Conservation (phyloP, 2,329 filamentous ascomycete genomes). For the Pezicula neosporulosa region DNA sequence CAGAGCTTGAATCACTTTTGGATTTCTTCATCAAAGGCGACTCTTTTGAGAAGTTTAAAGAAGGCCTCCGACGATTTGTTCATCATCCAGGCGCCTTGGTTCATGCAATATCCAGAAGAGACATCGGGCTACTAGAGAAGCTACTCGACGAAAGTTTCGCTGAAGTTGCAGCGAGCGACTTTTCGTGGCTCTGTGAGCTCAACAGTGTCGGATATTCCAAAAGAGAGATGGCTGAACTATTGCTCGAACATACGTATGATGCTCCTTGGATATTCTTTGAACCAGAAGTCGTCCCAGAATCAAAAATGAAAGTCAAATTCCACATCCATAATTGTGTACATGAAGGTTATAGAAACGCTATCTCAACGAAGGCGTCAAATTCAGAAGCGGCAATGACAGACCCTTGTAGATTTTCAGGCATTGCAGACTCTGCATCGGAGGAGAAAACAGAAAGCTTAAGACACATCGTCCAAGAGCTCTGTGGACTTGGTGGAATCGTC, state of each 20-base stretch:
- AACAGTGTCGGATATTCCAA: conserved; percentile 1
- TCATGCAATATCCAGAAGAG: neutral
- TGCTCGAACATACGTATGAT: conserved; percentile 3
- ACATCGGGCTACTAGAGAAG: neutral
- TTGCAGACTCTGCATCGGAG: neutral
- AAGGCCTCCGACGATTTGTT: neutral
- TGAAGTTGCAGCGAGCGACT: neutral
- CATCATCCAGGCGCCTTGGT: neutral
- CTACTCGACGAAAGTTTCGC: neutral
- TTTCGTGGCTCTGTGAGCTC: conserved; percentile 10
- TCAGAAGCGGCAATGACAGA: no score
- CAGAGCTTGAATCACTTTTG: neutral
- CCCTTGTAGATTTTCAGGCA: neutral
- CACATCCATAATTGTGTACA: conserved; percentile 6
- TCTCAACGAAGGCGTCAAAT: neutral
- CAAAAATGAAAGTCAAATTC: neutral
- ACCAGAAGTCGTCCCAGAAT: neutral
- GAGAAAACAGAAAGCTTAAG: neutral
- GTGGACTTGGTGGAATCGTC: conserved; percentile 2
- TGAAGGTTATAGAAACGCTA: neutral
- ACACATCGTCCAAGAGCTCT: neutral
- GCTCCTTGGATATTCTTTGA: conserved; percentile 7
- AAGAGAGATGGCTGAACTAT: conserved; percentile 10
- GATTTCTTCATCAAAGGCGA: neutral
- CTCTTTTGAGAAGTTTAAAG: neutral